These are phyloP conservation scores for Adenanthera pavonina DNA, from an alignment of 306 rosid genomes.

Conservation along the genomic window DNA sequence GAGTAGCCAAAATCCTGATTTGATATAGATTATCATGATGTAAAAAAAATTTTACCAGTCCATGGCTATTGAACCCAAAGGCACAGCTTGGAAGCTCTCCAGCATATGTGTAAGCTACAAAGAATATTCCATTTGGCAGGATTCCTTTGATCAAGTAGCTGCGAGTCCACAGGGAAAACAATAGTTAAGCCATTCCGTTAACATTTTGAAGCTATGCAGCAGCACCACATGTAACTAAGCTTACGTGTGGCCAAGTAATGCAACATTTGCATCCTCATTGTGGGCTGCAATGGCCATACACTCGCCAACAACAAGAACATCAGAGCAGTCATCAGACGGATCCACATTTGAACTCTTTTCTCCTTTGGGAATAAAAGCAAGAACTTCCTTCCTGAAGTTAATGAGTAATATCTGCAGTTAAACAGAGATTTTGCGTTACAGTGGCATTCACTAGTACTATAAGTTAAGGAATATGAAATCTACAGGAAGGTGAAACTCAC, in stretches of 20 bases:
- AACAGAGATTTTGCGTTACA: constrained; percentile 23
- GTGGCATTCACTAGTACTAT: not conserved
- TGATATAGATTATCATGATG: not conserved
- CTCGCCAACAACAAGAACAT: constrained; percentile 69
- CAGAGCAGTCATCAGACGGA: constrained; percentile 74
- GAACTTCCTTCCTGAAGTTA: constrained; percentile 88
- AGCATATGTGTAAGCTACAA: constrained; percentile 80
- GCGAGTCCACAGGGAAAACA: constrained; percentile 26
- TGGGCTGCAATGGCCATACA: constrained; percentile 80
- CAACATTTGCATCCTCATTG: constrained; percentile 89
- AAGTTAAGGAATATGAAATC: not conserved
- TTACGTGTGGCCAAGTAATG: constrained; percentile 84
- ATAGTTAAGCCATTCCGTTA: not conserved
- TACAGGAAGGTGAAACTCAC: constrained; percentile 40
- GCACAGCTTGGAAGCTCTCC: constrained; percentile 89
- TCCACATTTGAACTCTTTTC: constrained; percentile 29
- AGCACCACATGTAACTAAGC: constrained; percentile 6
- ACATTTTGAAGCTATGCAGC: not conserved
- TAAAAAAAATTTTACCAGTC: not conserved
- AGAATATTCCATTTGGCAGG: constrained; percentile 59
- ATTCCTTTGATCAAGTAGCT: constrained; percentile 80
- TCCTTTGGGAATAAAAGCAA: constrained; percentile 68
- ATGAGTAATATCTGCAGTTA: constrained; percentile 65
- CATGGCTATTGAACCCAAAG: constrained; percentile 23
- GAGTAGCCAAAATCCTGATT: not conserved